Conservation (phyloP, 768 basidiomycete species). For the Boletus sp. region DNA sequence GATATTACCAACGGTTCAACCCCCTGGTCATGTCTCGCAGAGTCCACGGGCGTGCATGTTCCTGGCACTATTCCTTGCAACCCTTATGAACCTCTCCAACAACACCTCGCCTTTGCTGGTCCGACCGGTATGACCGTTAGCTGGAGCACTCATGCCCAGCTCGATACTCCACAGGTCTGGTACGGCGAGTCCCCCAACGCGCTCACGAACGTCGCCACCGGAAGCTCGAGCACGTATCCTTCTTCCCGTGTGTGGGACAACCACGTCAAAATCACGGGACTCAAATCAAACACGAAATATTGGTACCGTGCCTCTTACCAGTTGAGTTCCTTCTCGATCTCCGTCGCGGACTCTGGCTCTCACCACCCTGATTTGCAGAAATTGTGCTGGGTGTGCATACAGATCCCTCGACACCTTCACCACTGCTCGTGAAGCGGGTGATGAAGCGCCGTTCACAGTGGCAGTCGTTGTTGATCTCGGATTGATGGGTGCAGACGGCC, state of each 20-base stretch:
- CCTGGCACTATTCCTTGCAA: constrained; percentile 29
- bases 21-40: constrained; percentile 22
- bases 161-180: constrained; percentile 25
- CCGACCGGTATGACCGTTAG: constrained; percentile 28
- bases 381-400: constrained; percentile 29
- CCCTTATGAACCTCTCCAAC: constrained; percentile 28
- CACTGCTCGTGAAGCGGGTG: constrained; percentile 21
- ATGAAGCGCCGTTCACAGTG: constrained; percentile 20
- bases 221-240: constrained; percentile 23
- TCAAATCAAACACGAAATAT: constrained; percentile 24
- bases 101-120: constrained; percentile 26
- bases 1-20: constrained; percentile 12
- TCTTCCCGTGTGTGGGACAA: constrained; percentile 28
- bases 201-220: constrained; percentile 19
- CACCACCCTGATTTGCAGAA: constrained; percentile 6
- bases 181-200: constrained; percentile 21
- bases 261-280: constrained; percentile 27
- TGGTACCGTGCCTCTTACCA: constrained; percentile 30
- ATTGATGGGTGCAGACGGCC: constrained; percentile 28
- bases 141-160: constrained; percentile 22
- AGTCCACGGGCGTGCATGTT: constrained; percentile 29
- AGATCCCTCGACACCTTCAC: constrained; percentile 24
- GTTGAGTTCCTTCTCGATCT: constrained; percentile 6
- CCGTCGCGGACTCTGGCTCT: not conserved
- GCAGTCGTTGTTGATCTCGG: constrained; percentile 29